These are phyloP conservation scores for Perkinsus olseni DNA, from an alignment of 169 alveolate genomes.

Conservation along the genomic window DNA sequence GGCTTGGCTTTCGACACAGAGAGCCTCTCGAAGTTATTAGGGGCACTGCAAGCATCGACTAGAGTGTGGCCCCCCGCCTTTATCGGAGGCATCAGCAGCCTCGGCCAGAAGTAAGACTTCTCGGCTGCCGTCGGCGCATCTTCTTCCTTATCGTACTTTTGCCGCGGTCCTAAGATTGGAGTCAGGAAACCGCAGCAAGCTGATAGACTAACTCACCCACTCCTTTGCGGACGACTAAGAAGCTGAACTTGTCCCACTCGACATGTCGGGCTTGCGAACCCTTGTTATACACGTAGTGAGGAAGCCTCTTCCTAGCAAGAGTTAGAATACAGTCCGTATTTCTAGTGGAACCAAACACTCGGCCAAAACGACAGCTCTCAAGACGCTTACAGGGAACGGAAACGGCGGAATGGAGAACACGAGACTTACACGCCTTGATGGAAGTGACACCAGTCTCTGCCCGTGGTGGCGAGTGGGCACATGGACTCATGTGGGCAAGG, in stretches of 20 bases:
- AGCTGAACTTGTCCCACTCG: constrained; percentile 67
- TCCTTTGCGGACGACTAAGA: constrained; percentile 54
- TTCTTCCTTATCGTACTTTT: constrained; percentile 27
- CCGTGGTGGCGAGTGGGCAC: constrained; percentile 75
- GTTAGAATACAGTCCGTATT: not conserved
- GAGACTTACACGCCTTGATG: not conserved
- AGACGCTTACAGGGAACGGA: too few species aligned
- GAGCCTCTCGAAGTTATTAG: constrained; percentile 52
- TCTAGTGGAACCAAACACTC: too few species aligned
- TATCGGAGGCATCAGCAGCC: constrained; percentile 64
- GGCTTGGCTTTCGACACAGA: not conserved
- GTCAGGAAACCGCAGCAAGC: constrained; percentile 12
- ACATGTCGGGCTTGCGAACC: constrained; percentile 17
- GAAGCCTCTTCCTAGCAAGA: constrained; percentile 30
- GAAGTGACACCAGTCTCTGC: constrained; percentile 61
- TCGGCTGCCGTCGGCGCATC: constrained; percentile 46
- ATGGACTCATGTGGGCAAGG: constrained; percentile 77
- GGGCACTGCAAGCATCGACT: constrained; percentile 63
- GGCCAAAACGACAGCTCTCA: too few species aligned
- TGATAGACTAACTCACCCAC: not conserved
- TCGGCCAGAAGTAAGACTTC: constrained; percentile 75
- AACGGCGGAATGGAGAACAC: too few species aligned
- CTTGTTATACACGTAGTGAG: constrained; percentile 65
- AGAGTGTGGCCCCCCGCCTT: constrained; percentile 67
- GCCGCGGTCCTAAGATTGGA: not conserved